Conservation (phyloP, 2,329 filamentous ascomycete species). For the Phialocephala subalpina region DNA sequence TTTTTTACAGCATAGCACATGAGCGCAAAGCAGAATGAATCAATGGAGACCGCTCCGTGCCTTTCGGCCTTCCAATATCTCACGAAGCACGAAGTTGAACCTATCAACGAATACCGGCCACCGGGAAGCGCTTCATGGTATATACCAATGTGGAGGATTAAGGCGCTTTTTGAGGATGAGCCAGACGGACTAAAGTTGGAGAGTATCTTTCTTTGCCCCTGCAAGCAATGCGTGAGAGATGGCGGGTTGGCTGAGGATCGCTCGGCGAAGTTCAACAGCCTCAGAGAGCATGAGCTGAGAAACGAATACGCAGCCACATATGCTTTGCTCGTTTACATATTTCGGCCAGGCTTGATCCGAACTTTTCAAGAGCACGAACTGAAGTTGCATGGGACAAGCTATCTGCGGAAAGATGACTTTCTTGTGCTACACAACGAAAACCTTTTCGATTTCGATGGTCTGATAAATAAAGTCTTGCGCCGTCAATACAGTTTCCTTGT, state of each 20-base stretch:
- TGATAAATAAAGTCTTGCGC: conserved; percentile 7
- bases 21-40: conserved; percentile 9
- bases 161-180: conserved; percentile 9
- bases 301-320: conserved; percentile 6
- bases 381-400: conserved; percentile 14
- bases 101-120: conserved; percentile 10
- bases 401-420: conserved; percentile 9
- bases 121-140: neutral
- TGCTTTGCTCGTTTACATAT: conserved; percentile 11
- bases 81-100: conserved; percentile 6
- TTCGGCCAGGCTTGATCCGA: conserved; percentile 8
- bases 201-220: conserved; percentile 12
- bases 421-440: conserved; percentile 4
- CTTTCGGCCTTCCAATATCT: conserved; percentile 11
- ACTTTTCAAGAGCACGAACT: conserved; percentile 12
- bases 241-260: conserved; percentile 7
- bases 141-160: conserved; percentile 3
- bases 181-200: conserved; percentile 4
- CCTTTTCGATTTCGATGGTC: conserved; percentile 7
- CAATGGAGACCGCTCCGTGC: conserved; percentile 9
- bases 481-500: conserved; percentile 10
- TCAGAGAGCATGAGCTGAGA: conserved; percentile 9
- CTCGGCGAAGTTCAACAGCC: neutral
- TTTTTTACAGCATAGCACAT: neutral
- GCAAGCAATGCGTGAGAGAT: conserved; percentile 8